phyloP scores from a whole-genome alignment of 106 monocot species.

The Allium sativum region DNA sequence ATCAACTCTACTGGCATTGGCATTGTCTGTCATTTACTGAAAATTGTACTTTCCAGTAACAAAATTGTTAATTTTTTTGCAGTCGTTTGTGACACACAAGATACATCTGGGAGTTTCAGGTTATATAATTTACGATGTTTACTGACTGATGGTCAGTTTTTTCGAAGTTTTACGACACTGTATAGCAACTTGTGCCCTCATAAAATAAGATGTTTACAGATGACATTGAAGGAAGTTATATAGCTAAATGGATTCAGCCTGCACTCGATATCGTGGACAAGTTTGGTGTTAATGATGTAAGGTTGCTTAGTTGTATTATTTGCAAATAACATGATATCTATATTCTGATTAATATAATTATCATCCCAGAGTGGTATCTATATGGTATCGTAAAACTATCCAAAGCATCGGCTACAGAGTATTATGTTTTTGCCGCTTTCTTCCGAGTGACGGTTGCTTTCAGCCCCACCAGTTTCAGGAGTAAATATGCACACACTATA shows the following conservation, averaged over 20 bases:
- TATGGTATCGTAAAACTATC: constrained; percentile 9
- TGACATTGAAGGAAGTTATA: constrained; percentile 21
- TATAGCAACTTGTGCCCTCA: background rate
- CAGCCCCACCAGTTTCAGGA: no score
- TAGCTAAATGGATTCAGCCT: constrained; percentile 65
- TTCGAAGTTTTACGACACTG: background rate
- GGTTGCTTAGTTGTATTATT: constrained; percentile 1
- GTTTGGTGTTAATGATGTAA: constrained; percentile 57
- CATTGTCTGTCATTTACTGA: background rate
- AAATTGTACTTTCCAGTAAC: background rate
- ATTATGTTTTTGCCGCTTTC: background rate
- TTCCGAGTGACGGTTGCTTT: no score
- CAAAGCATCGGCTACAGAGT: background rate
- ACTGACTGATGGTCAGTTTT: background rate
- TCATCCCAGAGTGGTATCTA: constrained; percentile 17
- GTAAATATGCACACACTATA: no score
- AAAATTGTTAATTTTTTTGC: constrained; percentile 22
- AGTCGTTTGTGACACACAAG: constrained; percentile 76
- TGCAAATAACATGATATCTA: background rate
- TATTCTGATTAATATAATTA: background rate
- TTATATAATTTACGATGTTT: constrained; percentile 7
- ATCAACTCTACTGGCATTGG: background rate
- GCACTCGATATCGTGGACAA: constrained; percentile 32
- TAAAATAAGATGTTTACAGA: constrained; percentile 29
- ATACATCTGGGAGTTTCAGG: constrained; percentile 64